Evolutionary conservation across 2,329 filamentous ascomycete species (phyloP).

Genomic region (Esteya vermicola): DNA sequence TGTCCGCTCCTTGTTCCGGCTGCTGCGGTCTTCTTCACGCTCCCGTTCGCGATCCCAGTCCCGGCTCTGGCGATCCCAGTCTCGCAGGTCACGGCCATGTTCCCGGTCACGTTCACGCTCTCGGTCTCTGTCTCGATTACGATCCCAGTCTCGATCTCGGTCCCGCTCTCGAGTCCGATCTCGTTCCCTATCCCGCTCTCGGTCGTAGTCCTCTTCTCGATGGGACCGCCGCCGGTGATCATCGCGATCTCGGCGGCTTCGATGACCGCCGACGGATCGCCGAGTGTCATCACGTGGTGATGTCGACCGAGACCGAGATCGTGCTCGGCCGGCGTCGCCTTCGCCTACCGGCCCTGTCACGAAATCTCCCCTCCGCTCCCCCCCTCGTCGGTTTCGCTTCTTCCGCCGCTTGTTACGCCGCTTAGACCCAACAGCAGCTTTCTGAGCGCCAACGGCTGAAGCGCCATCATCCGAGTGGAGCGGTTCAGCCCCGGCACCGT

Average conservation of each 20-base stretch:
- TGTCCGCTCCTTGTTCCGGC: conserved; percentile 15
- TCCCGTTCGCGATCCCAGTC: conserved; percentile 3
- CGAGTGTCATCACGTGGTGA: not conserved
- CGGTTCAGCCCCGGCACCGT: not conserved
- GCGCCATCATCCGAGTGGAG: too few species aligned
- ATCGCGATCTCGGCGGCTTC: conserved; percentile 16
- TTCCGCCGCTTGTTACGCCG: too few species aligned
- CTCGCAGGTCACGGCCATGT: not conserved
- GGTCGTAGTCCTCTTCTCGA: not conserved
- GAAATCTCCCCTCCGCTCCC: not conserved
- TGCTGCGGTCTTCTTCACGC: not conserved
- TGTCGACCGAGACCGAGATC: not conserved
- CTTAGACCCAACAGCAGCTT: too few species aligned
- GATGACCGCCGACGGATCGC: conserved; percentile 15
- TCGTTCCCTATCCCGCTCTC: not conserved
- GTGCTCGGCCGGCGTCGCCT: not conserved
- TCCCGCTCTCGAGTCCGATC: conserved; percentile 7
- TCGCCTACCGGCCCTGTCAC: not conserved
- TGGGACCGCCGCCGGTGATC: too few species aligned
- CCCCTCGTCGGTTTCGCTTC: not conserved
- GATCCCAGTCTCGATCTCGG: conserved; percentile 13
- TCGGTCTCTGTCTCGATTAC: not conserved
- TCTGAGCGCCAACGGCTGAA: too few species aligned
- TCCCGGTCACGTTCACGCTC: conserved; percentile 3
- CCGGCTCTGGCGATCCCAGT: not conserved